These are phyloP conservation scores for Astragalus membranaceus DNA, from an alignment of 306 rosid species.

Conservation along the genomic window DNA sequence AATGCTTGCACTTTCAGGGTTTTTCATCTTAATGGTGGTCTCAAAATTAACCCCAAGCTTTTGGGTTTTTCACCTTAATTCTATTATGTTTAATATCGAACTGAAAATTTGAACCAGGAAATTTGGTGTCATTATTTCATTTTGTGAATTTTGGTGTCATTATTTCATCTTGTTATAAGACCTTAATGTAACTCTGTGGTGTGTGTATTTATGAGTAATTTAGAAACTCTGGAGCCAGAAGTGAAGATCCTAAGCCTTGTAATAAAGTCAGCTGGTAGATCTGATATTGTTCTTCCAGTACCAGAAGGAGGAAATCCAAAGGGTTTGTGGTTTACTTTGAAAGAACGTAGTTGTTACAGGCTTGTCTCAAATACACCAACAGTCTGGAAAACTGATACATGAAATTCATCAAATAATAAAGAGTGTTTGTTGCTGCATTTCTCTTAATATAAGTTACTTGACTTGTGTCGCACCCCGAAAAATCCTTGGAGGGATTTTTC, in stretches of 20 bases:
- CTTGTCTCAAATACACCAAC: constrained; percentile 77
- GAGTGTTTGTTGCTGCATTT: not conserved
- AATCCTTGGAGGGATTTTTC: too few species aligned
- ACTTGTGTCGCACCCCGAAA: too few species aligned
- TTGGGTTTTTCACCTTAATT: too few species aligned
- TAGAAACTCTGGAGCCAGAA: too few species aligned
- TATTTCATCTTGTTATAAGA: not conserved
- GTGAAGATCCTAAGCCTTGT: constrained; percentile 86
- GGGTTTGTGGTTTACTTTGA: constrained; percentile 89
- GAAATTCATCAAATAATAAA: too few species aligned
- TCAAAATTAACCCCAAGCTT: too few species aligned
- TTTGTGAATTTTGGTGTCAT: too few species aligned
- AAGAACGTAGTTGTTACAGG: constrained; percentile 97
- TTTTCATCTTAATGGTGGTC: not conserved
- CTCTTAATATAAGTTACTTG: not conserved
- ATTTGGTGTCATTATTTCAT: not conserved
- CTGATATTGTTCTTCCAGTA: constrained; percentile 67
- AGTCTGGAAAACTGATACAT: constrained; percentile 97
- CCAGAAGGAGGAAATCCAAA: constrained; percentile 76
- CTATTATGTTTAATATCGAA: too few species aligned
- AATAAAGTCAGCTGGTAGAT: constrained; percentile 59
- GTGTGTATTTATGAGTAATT: not conserved
- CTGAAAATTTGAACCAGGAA: not conserved
- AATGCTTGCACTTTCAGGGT: too few species aligned
- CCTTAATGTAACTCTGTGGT: not conserved